phyloP scores from a whole-genome alignment of 2,329 filamentous ascomycete species.

The Botrytis byssoidea region DNA sequence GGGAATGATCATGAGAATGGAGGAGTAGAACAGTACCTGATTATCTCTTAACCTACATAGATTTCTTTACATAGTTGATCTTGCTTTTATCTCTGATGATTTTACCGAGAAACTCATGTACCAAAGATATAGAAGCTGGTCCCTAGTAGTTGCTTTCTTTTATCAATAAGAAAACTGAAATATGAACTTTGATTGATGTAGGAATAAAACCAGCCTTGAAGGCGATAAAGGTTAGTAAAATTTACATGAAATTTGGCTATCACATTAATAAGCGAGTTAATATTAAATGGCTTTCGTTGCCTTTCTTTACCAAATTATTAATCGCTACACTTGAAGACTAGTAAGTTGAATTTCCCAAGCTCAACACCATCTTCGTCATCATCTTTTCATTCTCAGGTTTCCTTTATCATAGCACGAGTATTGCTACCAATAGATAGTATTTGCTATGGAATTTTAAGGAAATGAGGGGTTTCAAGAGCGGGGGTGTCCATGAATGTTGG shows the following conservation, averaged over 20 bases:
- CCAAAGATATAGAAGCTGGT: background rate
- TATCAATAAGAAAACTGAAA: background rate
- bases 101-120: background rate
- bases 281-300: background rate
- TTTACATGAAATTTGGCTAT: background rate
- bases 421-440: background rate
- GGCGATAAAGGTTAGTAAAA: background rate
- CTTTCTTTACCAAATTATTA: background rate
- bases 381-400: background rate
- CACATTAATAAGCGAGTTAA: background rate
- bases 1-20: background rate
- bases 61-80: background rate
- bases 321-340: background rate
- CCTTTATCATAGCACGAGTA: background rate
- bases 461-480: no score
- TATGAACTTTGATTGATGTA: background rate
- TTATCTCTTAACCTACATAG: background rate
- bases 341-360: background rate
- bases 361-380: background rate
- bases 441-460: accelerated
- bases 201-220: background rate
- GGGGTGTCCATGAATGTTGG: no score
- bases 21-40: accelerated
- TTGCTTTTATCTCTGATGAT: background rate
- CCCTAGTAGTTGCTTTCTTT: no score